phyloP scores from a whole-genome alignment of 2,329 filamentous ascomycete species.

The Cladosporium sp. region DNA sequence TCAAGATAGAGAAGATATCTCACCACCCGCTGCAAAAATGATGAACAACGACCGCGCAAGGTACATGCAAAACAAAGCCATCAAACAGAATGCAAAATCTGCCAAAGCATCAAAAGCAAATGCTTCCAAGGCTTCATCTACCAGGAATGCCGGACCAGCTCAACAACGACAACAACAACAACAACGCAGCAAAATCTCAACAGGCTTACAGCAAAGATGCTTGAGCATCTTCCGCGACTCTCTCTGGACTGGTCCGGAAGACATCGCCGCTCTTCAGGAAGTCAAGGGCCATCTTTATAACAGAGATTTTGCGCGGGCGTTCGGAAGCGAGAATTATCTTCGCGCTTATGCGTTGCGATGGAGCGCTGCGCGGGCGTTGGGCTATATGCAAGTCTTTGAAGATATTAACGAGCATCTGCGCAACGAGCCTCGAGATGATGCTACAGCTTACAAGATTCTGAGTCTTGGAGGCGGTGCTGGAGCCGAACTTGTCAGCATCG shows the following conservation, averaged over 20 bases:
- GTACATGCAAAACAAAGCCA: not conserved
- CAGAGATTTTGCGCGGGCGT: constrained; percentile 79
- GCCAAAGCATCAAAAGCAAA: constrained; percentile 3
- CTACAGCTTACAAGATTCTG: constrained; percentile 37
- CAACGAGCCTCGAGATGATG: not conserved
- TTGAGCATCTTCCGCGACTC: constrained; percentile 10
- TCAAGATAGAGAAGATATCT: too few relatives aligned
- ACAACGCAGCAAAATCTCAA: constrained; percentile 2
- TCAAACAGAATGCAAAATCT: constrained; percentile 1
- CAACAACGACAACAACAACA: not conserved
- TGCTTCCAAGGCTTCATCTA: constrained; percentile 2
- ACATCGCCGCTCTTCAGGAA: constrained; percentile 3
- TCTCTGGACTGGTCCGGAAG: not conserved
- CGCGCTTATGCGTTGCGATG: constrained; percentile 83
- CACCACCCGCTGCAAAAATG: not conserved
- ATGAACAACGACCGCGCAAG: constrained; percentile 9
- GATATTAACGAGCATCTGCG: constrained; percentile 27
- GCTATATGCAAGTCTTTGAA: constrained; percentile 57
- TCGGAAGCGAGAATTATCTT: constrained; percentile 65
- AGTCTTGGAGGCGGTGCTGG: constrained; percentile 63
- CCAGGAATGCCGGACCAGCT: not conserved
- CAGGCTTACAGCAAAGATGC: constrained; percentile 5
- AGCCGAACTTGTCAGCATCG: constrained; percentile 62
- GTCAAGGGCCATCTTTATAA: constrained; percentile 65
- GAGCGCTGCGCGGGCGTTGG: constrained; percentile 81